Conservation (phyloP, 345 rosid genomes). For the Triadica sebifera region DNA sequence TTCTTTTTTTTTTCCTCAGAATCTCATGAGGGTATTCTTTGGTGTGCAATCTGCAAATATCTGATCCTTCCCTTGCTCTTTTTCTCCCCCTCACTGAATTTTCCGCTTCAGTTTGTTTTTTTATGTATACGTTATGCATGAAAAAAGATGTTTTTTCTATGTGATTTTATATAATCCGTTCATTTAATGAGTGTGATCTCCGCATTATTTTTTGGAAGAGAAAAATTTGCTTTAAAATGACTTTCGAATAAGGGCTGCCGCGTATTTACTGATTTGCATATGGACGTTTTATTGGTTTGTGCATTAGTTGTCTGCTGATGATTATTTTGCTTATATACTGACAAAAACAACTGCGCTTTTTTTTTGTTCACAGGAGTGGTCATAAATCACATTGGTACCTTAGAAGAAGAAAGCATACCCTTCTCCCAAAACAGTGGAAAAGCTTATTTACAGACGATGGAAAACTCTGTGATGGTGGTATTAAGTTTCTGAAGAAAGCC, state of each 20-base stretch:
- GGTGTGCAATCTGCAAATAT: no score
- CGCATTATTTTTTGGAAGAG: not conserved
- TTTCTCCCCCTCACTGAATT: no score
- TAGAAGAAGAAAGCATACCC: slow-evolving; percentile 81
- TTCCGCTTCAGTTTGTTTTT: no score
- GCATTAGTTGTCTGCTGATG: not conserved
- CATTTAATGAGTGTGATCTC: not conserved
- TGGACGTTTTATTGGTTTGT: not conserved
- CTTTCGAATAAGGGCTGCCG: not conserved
- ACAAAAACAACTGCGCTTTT: not conserved
- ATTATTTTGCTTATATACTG: not conserved
- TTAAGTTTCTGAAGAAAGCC: slow-evolving; percentile 80
- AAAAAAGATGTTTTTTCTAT: not conserved
- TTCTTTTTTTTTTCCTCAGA: not conserved
- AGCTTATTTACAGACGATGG: slow-evolving; percentile 70
- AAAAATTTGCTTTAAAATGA: not conserved
- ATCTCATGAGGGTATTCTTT: no score
- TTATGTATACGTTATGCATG: no score
- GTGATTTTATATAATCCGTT: not conserved
- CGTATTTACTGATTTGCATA: not conserved
- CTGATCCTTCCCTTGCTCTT: no score
- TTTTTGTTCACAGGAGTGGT: slow-evolving; percentile 52
- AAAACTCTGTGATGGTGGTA: slow-evolving; percentile 71
- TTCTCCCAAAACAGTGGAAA: slow-evolving; percentile 73
- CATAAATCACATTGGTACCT: slow-evolving; percentile 91